A percentile compares a stretch with the other conserved stretches of the same genome.
These are phyloP conservation scores for Plasmopara halstedii DNA, from an alignment of 352 stramenopile genomes.

Conservation along the genomic window DNA sequence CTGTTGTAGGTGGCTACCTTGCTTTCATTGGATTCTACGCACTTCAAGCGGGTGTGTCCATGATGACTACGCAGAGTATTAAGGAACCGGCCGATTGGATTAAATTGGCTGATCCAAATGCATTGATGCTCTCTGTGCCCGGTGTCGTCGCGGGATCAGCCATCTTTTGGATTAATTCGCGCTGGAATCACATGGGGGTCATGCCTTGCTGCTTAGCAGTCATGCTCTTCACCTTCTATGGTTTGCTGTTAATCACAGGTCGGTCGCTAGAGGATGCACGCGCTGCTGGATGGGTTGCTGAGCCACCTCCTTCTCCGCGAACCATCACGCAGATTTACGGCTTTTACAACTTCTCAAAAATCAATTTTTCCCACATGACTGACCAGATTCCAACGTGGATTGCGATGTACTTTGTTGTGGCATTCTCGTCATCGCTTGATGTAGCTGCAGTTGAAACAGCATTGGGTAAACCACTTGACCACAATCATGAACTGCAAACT, in stretches of 20 bases:
- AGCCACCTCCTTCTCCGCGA: constrained; percentile 49
- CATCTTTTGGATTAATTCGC: constrained; percentile 82
- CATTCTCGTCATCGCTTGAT: constrained; percentile 96
- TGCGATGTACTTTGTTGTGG: constrained; percentile 98
- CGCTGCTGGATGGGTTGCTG: constrained; percentile 87
- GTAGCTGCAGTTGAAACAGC: constrained; percentile 97
- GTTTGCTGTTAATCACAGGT: constrained; percentile 65
- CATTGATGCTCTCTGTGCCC: constrained; percentile 79
- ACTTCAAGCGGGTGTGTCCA: constrained; percentile 73
- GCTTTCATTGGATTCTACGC: constrained; percentile 94
- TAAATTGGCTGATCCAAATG: constrained; percentile 63
- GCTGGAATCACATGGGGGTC: constrained; percentile 69
- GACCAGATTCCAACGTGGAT: constrained; percentile 87
- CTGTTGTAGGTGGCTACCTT: constrained; percentile 97
- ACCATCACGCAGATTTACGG: constrained; percentile 71
- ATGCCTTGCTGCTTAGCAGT: constrained; percentile 88
- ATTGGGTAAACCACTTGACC: constrained; percentile 89
- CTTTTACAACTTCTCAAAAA: constrained; percentile 64
- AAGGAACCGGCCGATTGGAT: constrained; percentile 84
- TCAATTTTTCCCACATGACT: constrained; percentile 51
- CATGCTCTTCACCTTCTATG: constrained; percentile 78
- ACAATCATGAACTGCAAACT: constrained; percentile 93
- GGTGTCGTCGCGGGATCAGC: constrained; percentile 74
- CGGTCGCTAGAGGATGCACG: constrained; percentile 85
- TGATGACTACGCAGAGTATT: constrained; percentile 88